These are phyloP conservation scores for Adiantum capillusveneris DNA, from an alignment of 75 land plant species.

Conservation along the genomic window DNA sequence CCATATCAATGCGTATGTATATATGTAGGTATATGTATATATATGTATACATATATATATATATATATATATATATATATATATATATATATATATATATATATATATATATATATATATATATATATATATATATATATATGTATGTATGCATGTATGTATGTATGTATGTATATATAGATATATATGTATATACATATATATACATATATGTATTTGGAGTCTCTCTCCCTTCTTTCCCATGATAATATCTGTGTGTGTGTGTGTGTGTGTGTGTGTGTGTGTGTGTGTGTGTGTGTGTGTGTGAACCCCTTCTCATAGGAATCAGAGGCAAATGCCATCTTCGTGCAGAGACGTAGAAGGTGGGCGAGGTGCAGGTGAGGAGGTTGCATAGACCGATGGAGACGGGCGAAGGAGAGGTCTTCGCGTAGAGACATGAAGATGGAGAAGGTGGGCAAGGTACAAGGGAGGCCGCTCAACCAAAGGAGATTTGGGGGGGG, in stretches of 20 bases:
- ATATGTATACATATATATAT: not conserved
- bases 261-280: slow-evolving; percentile 1
- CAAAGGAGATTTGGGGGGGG: no score
- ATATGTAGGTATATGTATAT: no score
- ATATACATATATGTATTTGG: not conserved
- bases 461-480: no score
- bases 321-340: no score
- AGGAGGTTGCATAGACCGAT: no score
- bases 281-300: slow-evolving; percentile 8
- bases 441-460: no score
- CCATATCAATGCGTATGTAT: no score
- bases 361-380: no score
- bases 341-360: no score
- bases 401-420: no score
- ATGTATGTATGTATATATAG: not conserved
- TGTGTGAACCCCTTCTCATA: no score
- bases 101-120: not conserved
- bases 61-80: not conserved
- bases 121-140: not conserved
- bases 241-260: not conserved
- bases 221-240: not conserved
- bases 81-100: not conserved
- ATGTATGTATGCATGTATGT: not conserved
- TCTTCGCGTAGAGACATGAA: no score
- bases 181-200: not conserved